Percentiles rank a stretch among this genome's conserved stretches.
Evolutionary conservation across 2,329 filamentous ascomycete genomes (phyloP).

Genomic region (Ophiosphaerella herpotricha): DNA sequence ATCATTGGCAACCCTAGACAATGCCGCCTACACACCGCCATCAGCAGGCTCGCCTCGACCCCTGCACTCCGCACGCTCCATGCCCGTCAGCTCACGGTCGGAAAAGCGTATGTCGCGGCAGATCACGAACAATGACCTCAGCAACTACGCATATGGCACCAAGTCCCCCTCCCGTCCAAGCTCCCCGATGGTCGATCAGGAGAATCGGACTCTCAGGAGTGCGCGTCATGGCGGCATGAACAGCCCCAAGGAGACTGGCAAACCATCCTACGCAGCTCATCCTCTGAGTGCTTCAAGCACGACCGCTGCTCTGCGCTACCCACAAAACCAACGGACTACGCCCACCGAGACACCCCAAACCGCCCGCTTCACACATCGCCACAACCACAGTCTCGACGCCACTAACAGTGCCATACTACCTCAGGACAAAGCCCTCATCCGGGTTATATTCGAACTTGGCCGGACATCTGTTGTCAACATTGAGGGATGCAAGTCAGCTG

Average conservation of each 20-base stretch:
- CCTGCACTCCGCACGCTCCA: constrained; percentile 57
- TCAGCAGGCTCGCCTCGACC: constrained; percentile 69
- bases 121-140: constrained; percentile 49
- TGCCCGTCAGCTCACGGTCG: constrained; percentile 50
- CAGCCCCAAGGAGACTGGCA: constrained; percentile 58
- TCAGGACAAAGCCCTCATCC: constrained; percentile 83
- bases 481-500: constrained; percentile 85
- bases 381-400: constrained; percentile 83
- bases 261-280: constrained; percentile 60
- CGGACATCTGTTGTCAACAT: constrained; percentile 94
- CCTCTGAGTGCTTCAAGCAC: constrained; percentile 58
- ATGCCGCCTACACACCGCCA: constrained; percentile 62
- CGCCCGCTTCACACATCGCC: constrained; percentile 67
- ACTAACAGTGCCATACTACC: constrained; percentile 77
- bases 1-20: constrained; percentile 80
- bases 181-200: constrained; percentile 69
- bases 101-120: constrained; percentile 56
- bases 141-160: constrained; percentile 50
- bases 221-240: constrained; percentile 63
- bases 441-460: constrained; percentile 89
- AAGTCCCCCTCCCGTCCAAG: constrained; percentile 69
- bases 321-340: constrained; percentile 50
- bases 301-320: constrained; percentile 52
- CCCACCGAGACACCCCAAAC: constrained; percentile 67
- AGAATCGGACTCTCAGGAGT: constrained; percentile 55